Percentiles rank a stretch among this genome's conserved stretches.
These are phyloP conservation scores for Sclerotinia nivalis DNA, from an alignment of 2,329 filamentous ascomycete genomes.

Conservation along the genomic window DNA sequence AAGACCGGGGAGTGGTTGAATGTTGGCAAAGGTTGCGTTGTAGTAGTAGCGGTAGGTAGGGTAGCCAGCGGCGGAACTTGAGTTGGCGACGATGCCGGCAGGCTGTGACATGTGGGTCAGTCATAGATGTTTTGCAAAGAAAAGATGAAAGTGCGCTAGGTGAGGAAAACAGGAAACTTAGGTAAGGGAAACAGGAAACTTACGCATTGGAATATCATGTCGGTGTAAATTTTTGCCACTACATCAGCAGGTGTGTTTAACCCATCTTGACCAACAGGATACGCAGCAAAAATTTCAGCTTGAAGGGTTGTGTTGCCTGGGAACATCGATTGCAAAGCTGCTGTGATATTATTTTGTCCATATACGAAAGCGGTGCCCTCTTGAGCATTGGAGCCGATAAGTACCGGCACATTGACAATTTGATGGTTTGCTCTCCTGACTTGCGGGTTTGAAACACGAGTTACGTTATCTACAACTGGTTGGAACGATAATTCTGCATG, in stretches of 20 bases:
- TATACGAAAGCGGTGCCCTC: conserved; percentile 11
- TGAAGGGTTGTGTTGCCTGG: conserved; percentile 2
- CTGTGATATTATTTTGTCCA: conserved; percentile 8
- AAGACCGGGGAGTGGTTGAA: conserved; percentile 13
- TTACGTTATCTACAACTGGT: not conserved
- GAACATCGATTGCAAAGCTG: not conserved
- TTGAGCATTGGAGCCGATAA: conserved; percentile 17
- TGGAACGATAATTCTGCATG: conserved; percentile 1
- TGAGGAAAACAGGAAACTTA: not conserved
- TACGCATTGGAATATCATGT: conserved; percentile 21
- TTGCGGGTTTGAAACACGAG: conserved; percentile 5
- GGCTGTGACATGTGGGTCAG: not conserved
- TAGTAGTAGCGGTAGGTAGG: conserved; percentile 22
- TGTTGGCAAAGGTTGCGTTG: conserved; percentile 22
- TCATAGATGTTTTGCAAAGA: not conserved
- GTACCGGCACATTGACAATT: conserved; percentile 20
- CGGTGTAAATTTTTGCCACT: conserved; percentile 2
- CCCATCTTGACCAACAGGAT: conserved; percentile 3
- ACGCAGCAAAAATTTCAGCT: not conserved
- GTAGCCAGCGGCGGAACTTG: not conserved
- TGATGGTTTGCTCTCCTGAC: not conserved
- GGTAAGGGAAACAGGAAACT: not conserved
- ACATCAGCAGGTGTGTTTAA: not conserved
- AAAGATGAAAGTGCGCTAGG: too few relatives aligned
- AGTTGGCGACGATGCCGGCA: conserved; percentile 3